phyloP scores from a whole-genome alignment of 1,284 basidiomycete species.

The Ganoderma leucocontextum region DNA sequence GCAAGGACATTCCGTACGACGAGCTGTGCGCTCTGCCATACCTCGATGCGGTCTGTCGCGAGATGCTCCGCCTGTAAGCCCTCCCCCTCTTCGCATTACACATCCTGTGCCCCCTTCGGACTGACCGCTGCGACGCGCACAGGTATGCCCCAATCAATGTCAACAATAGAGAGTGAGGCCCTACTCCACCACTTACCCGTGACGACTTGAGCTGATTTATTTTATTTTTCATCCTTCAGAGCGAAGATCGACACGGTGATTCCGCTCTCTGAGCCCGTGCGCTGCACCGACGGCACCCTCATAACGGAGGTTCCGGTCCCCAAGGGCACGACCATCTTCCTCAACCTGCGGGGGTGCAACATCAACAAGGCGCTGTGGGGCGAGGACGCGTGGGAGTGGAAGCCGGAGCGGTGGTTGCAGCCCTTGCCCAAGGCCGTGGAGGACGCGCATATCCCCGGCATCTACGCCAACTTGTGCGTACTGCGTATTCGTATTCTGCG shows the following conservation, averaged over 20 bases:
- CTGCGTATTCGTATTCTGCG: not conserved
- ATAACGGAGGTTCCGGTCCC: constrained; percentile 48
- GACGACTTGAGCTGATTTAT: not conserved
- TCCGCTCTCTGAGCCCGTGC: constrained; percentile 37
- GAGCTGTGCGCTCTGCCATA: constrained; percentile 40
- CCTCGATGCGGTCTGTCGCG: constrained; percentile 44
- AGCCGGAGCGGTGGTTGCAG: constrained; percentile 44
- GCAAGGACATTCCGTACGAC: constrained; percentile 39
- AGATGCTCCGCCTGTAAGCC: constrained; percentile 33
- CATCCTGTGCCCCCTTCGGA: too few species aligned
- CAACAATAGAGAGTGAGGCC: not conserved
- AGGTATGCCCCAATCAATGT: not conserved
- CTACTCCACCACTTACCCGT: constrained; percentile 6
- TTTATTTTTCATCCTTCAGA: constrained; percentile 19
- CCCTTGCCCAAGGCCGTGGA: constrained; percentile 32
- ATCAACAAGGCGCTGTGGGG: constrained; percentile 60
- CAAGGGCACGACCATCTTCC: constrained; percentile 55
- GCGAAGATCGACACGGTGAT: constrained; percentile 30
- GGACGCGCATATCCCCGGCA: constrained; percentile 33
- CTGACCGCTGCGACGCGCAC: too few species aligned
- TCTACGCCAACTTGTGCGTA: constrained; percentile 35
- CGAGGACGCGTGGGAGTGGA: constrained; percentile 60
- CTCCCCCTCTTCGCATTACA: constrained; percentile 13
- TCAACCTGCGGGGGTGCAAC: constrained; percentile 59
- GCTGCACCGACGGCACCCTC: constrained; percentile 39